phyloP scores from a whole-genome alignment of 306 rosid species.

The Citrullus amarus region DNA sequence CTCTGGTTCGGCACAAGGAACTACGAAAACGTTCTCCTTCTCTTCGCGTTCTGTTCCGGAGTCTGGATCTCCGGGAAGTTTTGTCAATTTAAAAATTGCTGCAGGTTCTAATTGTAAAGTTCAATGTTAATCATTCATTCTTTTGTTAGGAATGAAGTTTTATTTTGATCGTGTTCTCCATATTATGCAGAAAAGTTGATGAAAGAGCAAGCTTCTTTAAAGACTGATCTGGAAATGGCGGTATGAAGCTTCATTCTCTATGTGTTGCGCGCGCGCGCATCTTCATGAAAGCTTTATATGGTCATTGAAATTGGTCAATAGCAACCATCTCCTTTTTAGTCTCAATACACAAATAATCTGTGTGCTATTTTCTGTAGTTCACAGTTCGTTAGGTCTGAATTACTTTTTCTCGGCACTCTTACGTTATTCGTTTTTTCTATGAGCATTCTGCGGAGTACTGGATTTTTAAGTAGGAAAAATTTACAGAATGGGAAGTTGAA shows the following conservation, averaged over 20 bases:
- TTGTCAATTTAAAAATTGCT: constrained; percentile 67
- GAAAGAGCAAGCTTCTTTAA: constrained; percentile 81
- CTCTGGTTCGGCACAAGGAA: constrained; percentile 37
- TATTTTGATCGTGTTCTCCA: constrained; percentile 10
- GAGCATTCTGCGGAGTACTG: neutral
- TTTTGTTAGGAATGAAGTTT: constrained; percentile 12
- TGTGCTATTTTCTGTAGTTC: neutral
- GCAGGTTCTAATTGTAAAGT: constrained; percentile 46
- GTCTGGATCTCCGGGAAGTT: constrained; percentile 53
- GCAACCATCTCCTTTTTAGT: neutral
- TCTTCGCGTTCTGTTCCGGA: constrained; percentile 38
- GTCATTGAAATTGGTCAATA: neutral
- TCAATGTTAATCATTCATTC: neutral
- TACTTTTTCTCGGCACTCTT: neutral
- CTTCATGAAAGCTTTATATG: neutral
- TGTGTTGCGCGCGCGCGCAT: neutral
- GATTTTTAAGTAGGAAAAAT: neutral
- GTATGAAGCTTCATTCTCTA: constrained; percentile 27
- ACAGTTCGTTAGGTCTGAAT: neutral
- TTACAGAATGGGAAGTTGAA: constrained; percentile 68
- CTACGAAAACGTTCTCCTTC: constrained; percentile 36
- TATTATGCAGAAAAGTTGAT: constrained; percentile 56
- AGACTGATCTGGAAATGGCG: constrained; percentile 84
- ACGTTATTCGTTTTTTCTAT: neutral
- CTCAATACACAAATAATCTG: neutral